phyloP scores from a whole-genome alignment of 495 filamentous ascomycete genomes.

The Daldinia decipiens region DNA sequence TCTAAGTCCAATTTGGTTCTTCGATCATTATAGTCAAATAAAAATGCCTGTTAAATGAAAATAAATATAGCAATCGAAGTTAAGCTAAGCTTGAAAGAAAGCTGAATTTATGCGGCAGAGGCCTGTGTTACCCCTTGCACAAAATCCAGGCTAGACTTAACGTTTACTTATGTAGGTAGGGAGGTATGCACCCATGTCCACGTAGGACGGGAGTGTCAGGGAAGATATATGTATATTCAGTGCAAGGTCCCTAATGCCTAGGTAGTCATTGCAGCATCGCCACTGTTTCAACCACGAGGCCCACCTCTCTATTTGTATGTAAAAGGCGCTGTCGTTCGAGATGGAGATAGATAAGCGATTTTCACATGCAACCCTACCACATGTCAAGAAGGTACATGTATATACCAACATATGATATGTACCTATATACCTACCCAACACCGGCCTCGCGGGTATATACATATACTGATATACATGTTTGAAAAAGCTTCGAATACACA shows the following conservation, averaged over 20 bases:
- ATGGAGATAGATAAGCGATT: slow-evolving; percentile 28
- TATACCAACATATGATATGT: background rate
- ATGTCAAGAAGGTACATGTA: background rate
- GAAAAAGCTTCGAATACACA: background rate
- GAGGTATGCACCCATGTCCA: background rate
- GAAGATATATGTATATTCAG: background rate
- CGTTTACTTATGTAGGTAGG: background rate
- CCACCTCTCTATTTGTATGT: slow-evolving; percentile 19
- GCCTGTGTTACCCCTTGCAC: slow-evolving; percentile 4
- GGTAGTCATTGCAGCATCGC: slow-evolving; percentile 14
- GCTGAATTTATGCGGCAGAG: slow-evolving; percentile 8
- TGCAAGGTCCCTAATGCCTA: background rate
- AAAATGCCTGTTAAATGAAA: background rate
- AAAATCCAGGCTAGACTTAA: slow-evolving; percentile 10
- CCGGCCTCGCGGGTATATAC: background rate
- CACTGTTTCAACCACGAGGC: slow-evolving; percentile 28
- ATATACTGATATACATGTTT: no score
- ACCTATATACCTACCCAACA: no score
- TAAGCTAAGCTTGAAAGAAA: slow-evolving; percentile 19
- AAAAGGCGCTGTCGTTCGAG: slow-evolving; percentile 10
- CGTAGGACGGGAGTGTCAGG: background rate
- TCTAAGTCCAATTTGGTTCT: background rate
- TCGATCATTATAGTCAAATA: background rate
- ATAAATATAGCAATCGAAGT: background rate
- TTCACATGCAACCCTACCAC: slow-evolving; percentile 40